These are phyloP conservation scores for Meyerozyma elateridarum DNA, from an alignment of 1,139 yeast genomes.

Conservation along the genomic window DNA sequence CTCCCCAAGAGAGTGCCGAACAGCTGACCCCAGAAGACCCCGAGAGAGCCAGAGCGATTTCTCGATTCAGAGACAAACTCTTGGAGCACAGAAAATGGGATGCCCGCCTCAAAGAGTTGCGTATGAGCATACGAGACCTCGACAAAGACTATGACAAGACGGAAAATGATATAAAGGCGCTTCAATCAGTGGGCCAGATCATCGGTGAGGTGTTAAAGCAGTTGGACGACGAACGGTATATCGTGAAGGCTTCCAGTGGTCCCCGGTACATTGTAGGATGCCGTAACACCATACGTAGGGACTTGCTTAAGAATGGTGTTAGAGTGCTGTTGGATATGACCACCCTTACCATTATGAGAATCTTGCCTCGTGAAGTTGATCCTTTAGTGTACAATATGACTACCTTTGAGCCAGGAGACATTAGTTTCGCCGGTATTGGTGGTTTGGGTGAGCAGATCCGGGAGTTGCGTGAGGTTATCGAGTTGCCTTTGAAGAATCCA, in stretches of 20 bases:
- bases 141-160: slow-evolving; percentile 88
- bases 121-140: slow-evolving; percentile 77
- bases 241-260: slow-evolving; percentile 95
- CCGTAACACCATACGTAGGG: slow-evolving; percentile 85
- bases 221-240: slow-evolving; percentile 89
- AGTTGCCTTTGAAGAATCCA: slow-evolving; percentile 94
- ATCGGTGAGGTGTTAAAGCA: slow-evolving; percentile 97
- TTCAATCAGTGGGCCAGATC: slow-evolving; percentile 96
- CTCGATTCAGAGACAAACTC: slow-evolving; percentile 77
- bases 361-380: slow-evolving; percentile 96
- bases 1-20: slow-evolving; percentile 9
- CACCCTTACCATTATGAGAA: slow-evolving; percentile 94
- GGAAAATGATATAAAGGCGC: slow-evolving; percentile 93
- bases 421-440: slow-evolving; percentile 93
- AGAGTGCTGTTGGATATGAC: slow-evolving; percentile 98
- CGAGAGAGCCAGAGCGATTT: slow-evolving; percentile 77
- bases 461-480: slow-evolving; percentile 96
- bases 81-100: slow-evolving; percentile 95
- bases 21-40: slow-evolving; percentile 45
- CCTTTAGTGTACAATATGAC: slow-evolving; percentile 99
- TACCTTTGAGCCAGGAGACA: slow-evolving; percentile 93
- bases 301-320: slow-evolving; percentile 83
- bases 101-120: slow-evolving; percentile 78
- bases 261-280: slow-evolving; percentile 98
- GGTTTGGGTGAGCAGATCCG: slow-evolving; percentile 94